Percentiles rank a stretch among this genome's conserved stretches.
Evolutionary conservation across 192 early-diverging fungal genomes (phyloP).

Genomic region (Glomus cerebriforme): DNA sequence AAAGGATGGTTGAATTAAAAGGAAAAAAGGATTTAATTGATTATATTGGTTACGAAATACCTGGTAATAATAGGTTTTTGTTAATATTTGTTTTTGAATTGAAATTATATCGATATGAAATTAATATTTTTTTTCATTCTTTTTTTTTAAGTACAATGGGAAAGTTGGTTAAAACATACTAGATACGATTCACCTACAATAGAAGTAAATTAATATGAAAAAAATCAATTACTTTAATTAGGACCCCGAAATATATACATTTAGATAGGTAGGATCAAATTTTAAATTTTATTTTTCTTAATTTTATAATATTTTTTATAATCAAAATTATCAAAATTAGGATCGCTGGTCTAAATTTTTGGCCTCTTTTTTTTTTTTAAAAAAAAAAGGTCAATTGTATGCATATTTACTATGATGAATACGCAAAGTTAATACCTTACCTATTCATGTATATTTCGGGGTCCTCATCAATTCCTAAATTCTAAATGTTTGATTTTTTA

Average conservation of each 20-base stretch:
- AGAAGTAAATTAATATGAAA: slow-evolving; percentile 10
- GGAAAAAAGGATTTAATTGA: background rate
- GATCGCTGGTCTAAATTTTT: background rate
- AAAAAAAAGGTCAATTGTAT: background rate
- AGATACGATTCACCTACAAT: slow-evolving; percentile 26
- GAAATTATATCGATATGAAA: no score
- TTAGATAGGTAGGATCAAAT: no score
- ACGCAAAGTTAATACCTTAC: no score
- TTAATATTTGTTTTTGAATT: background rate
- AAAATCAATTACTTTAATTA: background rate
- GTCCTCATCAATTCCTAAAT: no score
- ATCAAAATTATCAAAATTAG: no score
- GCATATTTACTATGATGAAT: background rate
- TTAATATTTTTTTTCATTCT: background rate
- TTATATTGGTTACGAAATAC: slow-evolving; percentile 15
- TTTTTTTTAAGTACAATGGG: slow-evolving; percentile 28
- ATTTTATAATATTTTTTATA: no score
- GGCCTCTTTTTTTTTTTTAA: no score
- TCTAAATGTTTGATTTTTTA: background rate
- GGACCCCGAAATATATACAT: no score
- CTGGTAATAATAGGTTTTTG: background rate
- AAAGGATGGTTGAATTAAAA: slow-evolving; percentile 20
- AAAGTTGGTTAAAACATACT: slow-evolving; percentile 33
- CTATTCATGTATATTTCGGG: no score
- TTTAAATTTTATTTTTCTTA: no score